Evolutionary conservation across 2,329 filamentous ascomycete genomes (phyloP), one percentile per base, ranked within the genome.

Genomic region (Phialophora macrospora): DNA sequence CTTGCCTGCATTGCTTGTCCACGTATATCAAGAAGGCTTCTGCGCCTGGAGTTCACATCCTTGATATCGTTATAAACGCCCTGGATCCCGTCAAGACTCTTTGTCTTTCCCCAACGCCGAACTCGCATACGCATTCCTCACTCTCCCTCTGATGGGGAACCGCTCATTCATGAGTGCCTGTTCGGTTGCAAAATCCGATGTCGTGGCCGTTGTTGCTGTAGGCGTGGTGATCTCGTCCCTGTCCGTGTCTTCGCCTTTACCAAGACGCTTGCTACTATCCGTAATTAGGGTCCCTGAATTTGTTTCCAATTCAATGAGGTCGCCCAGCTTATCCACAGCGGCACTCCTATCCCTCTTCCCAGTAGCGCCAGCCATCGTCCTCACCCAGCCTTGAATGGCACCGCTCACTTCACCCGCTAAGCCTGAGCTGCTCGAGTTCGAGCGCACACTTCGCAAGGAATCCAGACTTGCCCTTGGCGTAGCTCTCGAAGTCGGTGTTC

Each of bases 331-430:
- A 24, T 65, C 62, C 17, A 65, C 60, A 2, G 55, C 49, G 1
- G 57, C 65, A 32, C 55, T 52, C 24, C 69, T 52, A 38, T 67
- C 58, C 14, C 65, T 55, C 41, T 68, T 68, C 30, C 46, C 58
- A 30, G 46, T 12, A 14, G 55, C 61, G 12, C 65, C 63, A 1
- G 68, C 92, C 44, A 96, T 88, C 68, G 92, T 92, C 66, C 93
- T 85, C 65, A 98, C 82, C 93, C 95, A 99, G 0, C 89, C 90
- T 78, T 98, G 95, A 32, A 98, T 88, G 2, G 90, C 90, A 5
- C 92, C 90, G 1, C 93, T 93, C 9, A 96, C 89, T 69, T 93
- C 91, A 73, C 97, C 93, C 4, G 58, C 28, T 2, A 98, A 80
- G 7, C 82, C 79, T 0, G 80, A 78, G 6, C 79, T 75, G 62